These are phyloP conservation scores for Wilcoxina mikolae DNA, from an alignment of 495 filamentous ascomycete species.

Conservation along the genomic window DNA sequence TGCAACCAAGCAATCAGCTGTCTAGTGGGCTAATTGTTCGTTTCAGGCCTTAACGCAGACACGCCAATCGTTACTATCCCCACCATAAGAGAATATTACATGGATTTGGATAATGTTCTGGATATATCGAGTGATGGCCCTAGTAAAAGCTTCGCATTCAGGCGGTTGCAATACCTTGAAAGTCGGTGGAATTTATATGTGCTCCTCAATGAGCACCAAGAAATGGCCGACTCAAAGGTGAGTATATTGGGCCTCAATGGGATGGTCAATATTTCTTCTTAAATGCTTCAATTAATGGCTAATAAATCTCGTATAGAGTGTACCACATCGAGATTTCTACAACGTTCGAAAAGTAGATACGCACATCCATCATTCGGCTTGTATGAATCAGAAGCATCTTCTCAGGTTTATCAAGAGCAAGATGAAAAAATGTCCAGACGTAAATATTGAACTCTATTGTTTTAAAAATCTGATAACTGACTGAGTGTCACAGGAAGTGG, in stretches of 20 bases:
- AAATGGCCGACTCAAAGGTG: slow-evolving; percentile 86
- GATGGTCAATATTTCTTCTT: background rate
- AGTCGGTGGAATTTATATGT: slow-evolving; percentile 90
- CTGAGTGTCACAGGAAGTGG: slow-evolving; percentile 46
- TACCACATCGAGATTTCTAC: slow-evolving; percentile 96
- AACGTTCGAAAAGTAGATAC: slow-evolving; percentile 98
- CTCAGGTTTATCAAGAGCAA: slow-evolving; percentile 98
- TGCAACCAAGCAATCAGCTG: background rate
- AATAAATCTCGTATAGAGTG: slow-evolving; percentile 35
- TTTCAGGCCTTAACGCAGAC: slow-evolving; percentile 42
- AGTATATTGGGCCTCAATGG: too few species aligned
- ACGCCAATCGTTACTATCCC: slow-evolving; percentile 66
- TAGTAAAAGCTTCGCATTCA: slow-evolving; percentile 91
- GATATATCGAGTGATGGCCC: slow-evolving; percentile 83
- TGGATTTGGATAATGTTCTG: slow-evolving; percentile 78
- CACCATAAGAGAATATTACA: slow-evolving; percentile 81
- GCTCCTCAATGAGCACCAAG: slow-evolving; percentile 88
- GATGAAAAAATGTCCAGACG: slow-evolving; percentile 88
- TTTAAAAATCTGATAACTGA: slow-evolving; percentile 1
- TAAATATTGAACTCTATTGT: slow-evolving; percentile 5
- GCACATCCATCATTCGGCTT: slow-evolving; percentile 96
- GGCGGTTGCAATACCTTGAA: slow-evolving; percentile 84
- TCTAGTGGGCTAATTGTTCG: background rate
- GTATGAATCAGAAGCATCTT: slow-evolving; percentile 99
- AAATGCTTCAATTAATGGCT: background rate